phyloP scores from a whole-genome alignment of 768 basidiomycete species.

The Tricholomella constricta region DNA sequence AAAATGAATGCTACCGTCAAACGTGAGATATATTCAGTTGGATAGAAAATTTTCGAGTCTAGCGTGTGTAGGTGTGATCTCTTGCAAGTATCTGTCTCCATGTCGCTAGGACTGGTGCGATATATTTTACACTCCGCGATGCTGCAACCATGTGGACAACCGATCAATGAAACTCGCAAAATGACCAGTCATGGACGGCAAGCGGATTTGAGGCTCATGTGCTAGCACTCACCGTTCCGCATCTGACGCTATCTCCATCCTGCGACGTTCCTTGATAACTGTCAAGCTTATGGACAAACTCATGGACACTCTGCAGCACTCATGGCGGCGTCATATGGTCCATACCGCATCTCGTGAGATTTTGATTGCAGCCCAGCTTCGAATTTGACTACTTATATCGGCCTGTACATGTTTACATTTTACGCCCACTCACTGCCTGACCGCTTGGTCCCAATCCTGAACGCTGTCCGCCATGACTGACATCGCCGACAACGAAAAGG shows the following conservation, averaged over 20 bases:
- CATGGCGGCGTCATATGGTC: slow-evolving; percentile 18
- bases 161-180: slow-evolving; percentile 2
- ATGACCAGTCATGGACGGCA: neutral
- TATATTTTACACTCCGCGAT: slow-evolving; percentile 2
- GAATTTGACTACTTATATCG: slow-evolving; percentile 21
- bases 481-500: slow-evolving; percentile 21
- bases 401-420: slow-evolving; percentile 3
- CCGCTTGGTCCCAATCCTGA: slow-evolving; percentile 4
- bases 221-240: neutral
- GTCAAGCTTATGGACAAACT: neutral
- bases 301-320: slow-evolving; percentile 4
- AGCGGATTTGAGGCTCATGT: slow-evolving; percentile 1
- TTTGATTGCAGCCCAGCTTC: slow-evolving; percentile 17
- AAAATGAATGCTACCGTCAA: too few relatives aligned
- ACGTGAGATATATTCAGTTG: too few relatives aligned
- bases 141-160: slow-evolving; percentile 8
- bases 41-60: too few relatives aligned
- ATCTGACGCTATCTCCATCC: slow-evolving; percentile 12
- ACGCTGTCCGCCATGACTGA: slow-evolving; percentile 17
- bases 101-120: too few relatives aligned
- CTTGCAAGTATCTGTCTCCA: too few relatives aligned
- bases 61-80: too few relatives aligned
- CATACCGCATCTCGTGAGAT: slow-evolving; percentile 15
- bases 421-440: slow-evolving; percentile 10
- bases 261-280: slow-evolving; percentile 1